Evolutionary conservation across 2,329 filamentous ascomycete genomes (phyloP), one percentile per base, ranked within the genome.

Genomic region (Botryotinia convoluta): DNA sequence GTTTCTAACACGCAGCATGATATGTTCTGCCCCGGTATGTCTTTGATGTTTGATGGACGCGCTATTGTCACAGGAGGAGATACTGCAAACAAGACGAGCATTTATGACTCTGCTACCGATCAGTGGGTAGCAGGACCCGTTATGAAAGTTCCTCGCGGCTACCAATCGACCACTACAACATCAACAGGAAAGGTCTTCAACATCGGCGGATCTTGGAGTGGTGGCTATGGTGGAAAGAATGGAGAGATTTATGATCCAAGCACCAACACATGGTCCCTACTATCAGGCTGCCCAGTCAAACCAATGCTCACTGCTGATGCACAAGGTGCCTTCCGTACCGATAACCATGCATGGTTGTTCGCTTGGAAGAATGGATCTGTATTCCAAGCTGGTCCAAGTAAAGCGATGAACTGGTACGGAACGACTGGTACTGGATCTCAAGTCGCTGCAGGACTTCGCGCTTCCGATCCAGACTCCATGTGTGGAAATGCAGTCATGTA

Each of bases 401-500:
- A 81, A 65, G 80, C 82, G 1, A 88, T 89, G 85, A 85, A 90
- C 77, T 90, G 88, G 88, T 90, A 86, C 76, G 81, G 82, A 45
- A 86, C 84, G 0, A 77, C 77, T 1, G 84, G 84, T 9, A 79
- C 78, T 45, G 87, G 88, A 2, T 78, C 79, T 26, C 77, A 83
- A 26, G 75, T 76, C 4, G 75, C 78, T 16, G 87, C 86, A 1
- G 87, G 87, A 0, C 80, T 74, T 4, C 82, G 87, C 7, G 81
- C 79, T 35, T 81, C 82, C 12, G 84, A 84, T 44, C 79, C 83
- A 18, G 84, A 88, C 74, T 80, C 87, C 4, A 90, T 90, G 88
- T 85, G 83, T 73, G 88, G 87, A 20, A 85, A 84, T 65, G 84
- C 85, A 8, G 83, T 87, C 74, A 89, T 90, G 87, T 90, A 86